Evolutionary conservation across 345 rosid genomes (phyloP), one percentile per base, ranked within the genome.

Genomic region (Leavenworthia alabamica): DNA sequence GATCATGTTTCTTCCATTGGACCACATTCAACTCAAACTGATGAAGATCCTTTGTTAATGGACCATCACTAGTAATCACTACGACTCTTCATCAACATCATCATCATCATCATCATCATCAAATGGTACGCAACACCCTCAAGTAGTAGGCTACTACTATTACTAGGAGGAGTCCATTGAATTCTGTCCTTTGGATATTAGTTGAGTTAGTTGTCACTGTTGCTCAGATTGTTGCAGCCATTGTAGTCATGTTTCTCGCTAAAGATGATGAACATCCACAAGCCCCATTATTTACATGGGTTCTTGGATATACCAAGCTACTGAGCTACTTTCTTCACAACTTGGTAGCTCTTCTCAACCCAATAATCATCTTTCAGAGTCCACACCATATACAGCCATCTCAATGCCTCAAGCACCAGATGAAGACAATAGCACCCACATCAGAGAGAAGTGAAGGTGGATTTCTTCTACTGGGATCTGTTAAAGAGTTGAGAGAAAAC

Each of bases 161-260:
- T 43, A 79, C 51, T 10, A 73, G 87, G 73, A 89, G 89, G n/a
- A n/a, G n/a, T 78, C 96, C 94, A 2, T 64, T 89, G 75, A 86
- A 86, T 67, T 86, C 96, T 53, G 89, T 81, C 29, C 60, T 86
- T 47, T 89, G 94, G 96, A 89, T 89, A 58, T 84, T 86, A 12
- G 80, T 82, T 22, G 96, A 89, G 84, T 73, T 84, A 41, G 73
- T 81, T 64, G 79, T 82, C 41, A 84, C 90, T 1, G 49, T 89
- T 35, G 70, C 84, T 60, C 96, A 89, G 77, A 84, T 89, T 64
- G 66, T 86, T 56, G 96, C 96, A 28, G 88, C 94, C 57, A 58
- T 86, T 15, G 85, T 86, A 8, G 91, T 89, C 44, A 74, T 86
- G 64, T 67, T 77, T 24, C 47, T 82, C 52, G 80, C 94, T 26